Percentiles rank a stretch among this genome's conserved stretches.
Evolutionary conservation across 345 rosid genomes (phyloP).

Genomic region (Linum trigynum): DNA sequence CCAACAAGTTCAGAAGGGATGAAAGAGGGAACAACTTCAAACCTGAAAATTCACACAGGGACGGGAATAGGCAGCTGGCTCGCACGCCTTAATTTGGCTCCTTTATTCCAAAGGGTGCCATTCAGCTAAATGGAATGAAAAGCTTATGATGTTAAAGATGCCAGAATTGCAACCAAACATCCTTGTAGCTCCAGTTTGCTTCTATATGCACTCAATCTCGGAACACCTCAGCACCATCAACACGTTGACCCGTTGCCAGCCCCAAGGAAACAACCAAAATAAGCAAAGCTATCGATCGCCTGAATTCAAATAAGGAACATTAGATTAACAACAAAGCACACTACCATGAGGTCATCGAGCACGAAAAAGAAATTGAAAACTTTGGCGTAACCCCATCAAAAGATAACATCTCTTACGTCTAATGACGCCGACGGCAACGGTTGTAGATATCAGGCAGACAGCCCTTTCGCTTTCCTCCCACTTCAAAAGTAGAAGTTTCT

Average conservation of each 20-base stretch:
- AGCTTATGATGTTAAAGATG: constrained; percentile 32
- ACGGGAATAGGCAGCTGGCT: constrained; percentile 29
- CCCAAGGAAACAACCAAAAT: background rate
- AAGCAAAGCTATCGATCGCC: background rate
- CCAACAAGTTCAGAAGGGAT: background rate
- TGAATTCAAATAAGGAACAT: background rate
- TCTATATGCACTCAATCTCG: constrained; percentile 5
- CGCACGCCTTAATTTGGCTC: constrained; percentile 49
- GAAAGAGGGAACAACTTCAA: background rate
- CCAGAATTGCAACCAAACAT: constrained; percentile 42
- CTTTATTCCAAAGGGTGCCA: constrained; percentile 38
- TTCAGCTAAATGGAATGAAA: constrained; percentile 67
- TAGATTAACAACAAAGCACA: background rate
- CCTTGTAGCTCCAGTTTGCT: constrained; percentile 33
- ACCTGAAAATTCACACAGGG: constrained; percentile 21
- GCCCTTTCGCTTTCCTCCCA: background rate
- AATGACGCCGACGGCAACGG: background rate
- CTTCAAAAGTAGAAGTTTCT: background rate
- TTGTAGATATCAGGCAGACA: background rate
- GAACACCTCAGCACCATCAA: constrained; percentile 9
- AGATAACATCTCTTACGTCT: background rate
- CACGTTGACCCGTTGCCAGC: constrained; percentile 7
- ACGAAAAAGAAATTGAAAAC: too few species aligned
- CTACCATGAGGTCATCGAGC: too few species aligned
- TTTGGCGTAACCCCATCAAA: background rate